Evolutionary conservation across 2,329 filamentous ascomycete genomes (phyloP).

Genomic region (Lachnellula occidentalis): DNA sequence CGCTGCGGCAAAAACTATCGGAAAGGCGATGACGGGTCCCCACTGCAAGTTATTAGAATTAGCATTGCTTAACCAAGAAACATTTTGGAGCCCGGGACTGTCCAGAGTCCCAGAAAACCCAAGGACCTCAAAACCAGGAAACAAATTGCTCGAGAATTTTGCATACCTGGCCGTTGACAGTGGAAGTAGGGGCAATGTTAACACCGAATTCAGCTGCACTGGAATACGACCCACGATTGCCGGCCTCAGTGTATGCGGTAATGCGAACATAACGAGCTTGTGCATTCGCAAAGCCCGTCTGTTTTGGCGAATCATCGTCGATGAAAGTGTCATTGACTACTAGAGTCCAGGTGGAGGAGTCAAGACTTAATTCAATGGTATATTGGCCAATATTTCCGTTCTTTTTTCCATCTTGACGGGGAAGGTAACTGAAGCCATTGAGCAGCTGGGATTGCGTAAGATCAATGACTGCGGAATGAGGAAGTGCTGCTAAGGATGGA

Average conservation of each 20-base stretch:
- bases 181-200: background rate
- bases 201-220: slow-evolving; percentile 12
- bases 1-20: slow-evolving; percentile 14
- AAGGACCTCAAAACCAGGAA: too few species aligned
- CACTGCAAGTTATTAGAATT: background rate
- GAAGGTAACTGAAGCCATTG: slow-evolving; percentile 30
- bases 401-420: slow-evolving; percentile 29
- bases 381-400: slow-evolving; percentile 36
- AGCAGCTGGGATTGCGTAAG: slow-evolving; percentile 29
- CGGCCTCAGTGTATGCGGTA: slow-evolving; percentile 16
- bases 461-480: slow-evolving; percentile 31
- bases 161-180: background rate
- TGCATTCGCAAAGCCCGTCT: slow-evolving; percentile 4
- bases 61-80: too few species aligned
- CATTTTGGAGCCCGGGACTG: too few species aligned
- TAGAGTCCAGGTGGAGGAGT: slow-evolving; percentile 23
- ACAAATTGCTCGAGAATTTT: too few species aligned
- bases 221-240: slow-evolving; percentile 13
- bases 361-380: slow-evolving; percentile 14
- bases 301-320: slow-evolving; percentile 8
- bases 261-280: slow-evolving; percentile 11
- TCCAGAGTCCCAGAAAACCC: too few species aligned
- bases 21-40: slow-evolving; percentile 16
- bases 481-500: slow-evolving; percentile 23
- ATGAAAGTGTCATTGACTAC: slow-evolving; percentile 26